These are phyloP conservation scores for Aureobasidium sp. DNA, from an alignment of 2,329 filamentous ascomycete species.

Conservation along the genomic window DNA sequence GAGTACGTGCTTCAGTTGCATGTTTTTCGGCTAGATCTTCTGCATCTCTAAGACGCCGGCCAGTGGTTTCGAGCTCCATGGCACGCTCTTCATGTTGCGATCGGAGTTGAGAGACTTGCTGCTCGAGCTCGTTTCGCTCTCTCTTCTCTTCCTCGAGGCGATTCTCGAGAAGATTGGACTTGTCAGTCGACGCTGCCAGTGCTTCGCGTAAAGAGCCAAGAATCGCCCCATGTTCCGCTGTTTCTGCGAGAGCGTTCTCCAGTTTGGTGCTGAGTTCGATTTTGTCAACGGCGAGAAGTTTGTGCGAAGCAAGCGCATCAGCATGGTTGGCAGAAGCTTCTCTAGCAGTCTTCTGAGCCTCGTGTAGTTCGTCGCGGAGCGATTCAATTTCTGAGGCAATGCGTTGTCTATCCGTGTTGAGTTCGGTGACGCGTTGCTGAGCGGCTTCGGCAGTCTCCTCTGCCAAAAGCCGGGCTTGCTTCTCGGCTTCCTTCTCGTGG, in stretches of 20 bases:
- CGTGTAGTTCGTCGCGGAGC: slow-evolving; percentile 75
- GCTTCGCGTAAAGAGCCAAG: slow-evolving; percentile 70
- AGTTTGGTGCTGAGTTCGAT: slow-evolving; percentile 64
- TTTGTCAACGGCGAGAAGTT: slow-evolving; percentile 79
- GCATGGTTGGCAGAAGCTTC: slow-evolving; percentile 72
- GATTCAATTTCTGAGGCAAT: slow-evolving; percentile 78
- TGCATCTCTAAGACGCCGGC: slow-evolving; percentile 68
- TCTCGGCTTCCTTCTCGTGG: slow-evolving; percentile 71
- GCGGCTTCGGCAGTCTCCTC: slow-evolving; percentile 81
- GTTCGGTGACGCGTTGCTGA: slow-evolving; percentile 71
- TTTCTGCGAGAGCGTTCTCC: slow-evolving; percentile 56
- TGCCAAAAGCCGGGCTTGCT: slow-evolving; percentile 68
- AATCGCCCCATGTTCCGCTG: slow-evolving; percentile 61
- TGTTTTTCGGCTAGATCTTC: slow-evolving; percentile 85
- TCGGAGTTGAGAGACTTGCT: slow-evolving; percentile 67
- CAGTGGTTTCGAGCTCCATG: slow-evolving; percentile 65
- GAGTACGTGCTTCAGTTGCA: slow-evolving; percentile 76
- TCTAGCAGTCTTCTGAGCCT: slow-evolving; percentile 65
- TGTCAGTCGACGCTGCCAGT: slow-evolving; percentile 69
- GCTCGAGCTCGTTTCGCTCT: slow-evolving; percentile 66
- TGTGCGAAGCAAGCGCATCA: slow-evolving; percentile 65
- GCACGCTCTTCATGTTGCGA: slow-evolving; percentile 74
- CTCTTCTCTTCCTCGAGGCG: slow-evolving; percentile 75
- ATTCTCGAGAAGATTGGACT: slow-evolving; percentile 65
- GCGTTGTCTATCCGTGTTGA: slow-evolving; percentile 76